Evolutionary conservation across 176 grass and related monocot species (phyloP), one percentile per base, ranked within the genome.

Genomic region (Rhynchospora tenuis): DNA sequence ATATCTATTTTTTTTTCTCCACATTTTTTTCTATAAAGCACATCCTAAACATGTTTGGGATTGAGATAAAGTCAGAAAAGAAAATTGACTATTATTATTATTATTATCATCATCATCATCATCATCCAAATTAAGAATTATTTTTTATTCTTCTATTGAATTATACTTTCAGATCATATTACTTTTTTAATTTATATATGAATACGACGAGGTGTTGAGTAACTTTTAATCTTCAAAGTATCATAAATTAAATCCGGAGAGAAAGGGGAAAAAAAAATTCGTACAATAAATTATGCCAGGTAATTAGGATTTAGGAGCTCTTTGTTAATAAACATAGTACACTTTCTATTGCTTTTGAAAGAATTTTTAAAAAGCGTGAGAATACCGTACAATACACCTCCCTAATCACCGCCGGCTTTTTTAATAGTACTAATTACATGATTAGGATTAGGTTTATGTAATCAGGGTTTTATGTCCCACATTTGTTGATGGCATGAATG

Each of bases 401-500:
- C 50, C 17, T n/a, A 59, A 59, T 79, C 52, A 38, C 42, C 75
- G 56, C 75, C 13, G 7, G 43, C 69, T 47, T 50, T 48, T 12
- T 24, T 11, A 47, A 14, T 28, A 29, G 26, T 3, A 64, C 26
- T 64, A 64, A 46, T 72, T 51, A 78, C 19, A 60, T n/a, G 33
- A 14, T 38, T 80, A 43, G 4, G 14, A 59, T 80, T 61, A 80
- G 28, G 9, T 58, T 55, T 80, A 59, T 42, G 52, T 79, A 59
- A 29, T 38, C 59, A 79, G 5, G 31, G 27, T 11, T 58, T 55
- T 42, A 45, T 81, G 17, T 59, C 17, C 55, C 33, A 6, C 43
- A 66, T 44, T 78, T 51, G 13, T 46, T 73, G 64, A 70, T 59
- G 20, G 33, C 44, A 75, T 75, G 66, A 74, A 83, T 70, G 78